phyloP scores from a whole-genome alignment of 2,329 filamentous ascomycete species.

The Aspergillus candidus region DNA sequence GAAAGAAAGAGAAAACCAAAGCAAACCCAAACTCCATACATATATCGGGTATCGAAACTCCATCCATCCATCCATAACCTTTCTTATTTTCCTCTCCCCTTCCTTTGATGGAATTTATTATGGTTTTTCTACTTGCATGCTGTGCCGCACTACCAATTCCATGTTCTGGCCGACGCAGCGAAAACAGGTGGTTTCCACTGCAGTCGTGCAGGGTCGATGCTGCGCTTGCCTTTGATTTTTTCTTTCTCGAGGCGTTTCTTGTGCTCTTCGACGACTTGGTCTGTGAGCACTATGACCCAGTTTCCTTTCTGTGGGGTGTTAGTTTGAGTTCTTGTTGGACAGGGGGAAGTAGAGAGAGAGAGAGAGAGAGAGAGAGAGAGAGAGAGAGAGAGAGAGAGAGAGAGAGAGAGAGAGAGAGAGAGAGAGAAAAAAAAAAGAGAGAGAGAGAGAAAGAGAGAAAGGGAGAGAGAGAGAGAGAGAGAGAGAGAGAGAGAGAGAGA shows the following conservation, averaged over 20 bases:
- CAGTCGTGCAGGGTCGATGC: slow-evolving; percentile 70
- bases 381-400: too few relatives aligned
- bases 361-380: too few relatives aligned
- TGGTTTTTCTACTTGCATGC: neutral
- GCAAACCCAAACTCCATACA: neutral
- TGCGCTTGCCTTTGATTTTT: slow-evolving; percentile 65
- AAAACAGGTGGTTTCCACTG: slow-evolving; percentile 97
- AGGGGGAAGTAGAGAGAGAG: too few relatives aligned
- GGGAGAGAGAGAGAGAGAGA: too few relatives aligned
- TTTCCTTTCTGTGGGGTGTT: slow-evolving; percentile 62
- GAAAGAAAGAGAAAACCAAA: neutral
- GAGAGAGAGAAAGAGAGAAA: too few relatives aligned
- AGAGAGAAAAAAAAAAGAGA: too few relatives aligned
- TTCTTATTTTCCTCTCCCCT: too few relatives aligned
- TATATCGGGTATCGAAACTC: too few relatives aligned
- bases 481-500: too few relatives aligned
- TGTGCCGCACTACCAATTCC: slow-evolving; percentile 71
- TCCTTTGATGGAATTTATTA: too few relatives aligned
- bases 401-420: too few relatives aligned
- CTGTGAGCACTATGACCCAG: slow-evolving; percentile 89
- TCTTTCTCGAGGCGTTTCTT: slow-evolving; percentile 71
- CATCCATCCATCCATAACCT: too few relatives aligned
- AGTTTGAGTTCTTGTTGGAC: slow-evolving; percentile 3
- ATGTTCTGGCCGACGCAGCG: slow-evolving; percentile 79
- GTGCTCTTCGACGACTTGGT: slow-evolving; percentile 65